Percentiles rank a stretch among this genome's conserved stretches.
These are phyloP conservation scores for Fusarium sp. DNA, from an alignment of 2,329 filamentous ascomycete genomes.

Conservation along the genomic window DNA sequence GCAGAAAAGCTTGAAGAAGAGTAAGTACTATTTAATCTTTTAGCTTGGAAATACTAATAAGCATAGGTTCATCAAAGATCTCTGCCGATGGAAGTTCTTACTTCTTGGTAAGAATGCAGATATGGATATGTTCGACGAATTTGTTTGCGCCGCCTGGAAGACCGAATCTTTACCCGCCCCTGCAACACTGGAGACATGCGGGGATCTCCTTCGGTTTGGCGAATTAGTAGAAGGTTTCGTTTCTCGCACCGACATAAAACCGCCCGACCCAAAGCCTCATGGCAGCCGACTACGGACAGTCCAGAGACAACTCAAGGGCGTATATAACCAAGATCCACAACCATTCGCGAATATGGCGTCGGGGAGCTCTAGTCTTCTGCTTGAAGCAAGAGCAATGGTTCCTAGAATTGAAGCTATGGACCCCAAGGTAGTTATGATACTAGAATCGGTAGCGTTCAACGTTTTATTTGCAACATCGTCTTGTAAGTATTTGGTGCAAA, in stretches of 20 bases:
- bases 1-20: constrained; percentile 18
- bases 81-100: constrained; percentile 46
- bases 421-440: constrained; percentile 31
- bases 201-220: constrained; percentile 36
- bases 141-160: constrained; percentile 44
- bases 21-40: constrained; percentile 5
- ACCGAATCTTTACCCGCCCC: constrained; percentile 5
- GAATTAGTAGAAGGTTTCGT: constrained; percentile 45
- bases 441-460: constrained; percentile 45
- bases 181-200: background rate
- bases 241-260: constrained; percentile 18
- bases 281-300: constrained; percentile 35
- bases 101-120: constrained; percentile 30
- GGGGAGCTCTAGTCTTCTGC: constrained; percentile 1
- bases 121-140: constrained; percentile 42
- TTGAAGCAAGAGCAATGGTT: too few relatives aligned
- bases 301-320: constrained; percentile 34
- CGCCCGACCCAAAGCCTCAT: constrained; percentile 2
- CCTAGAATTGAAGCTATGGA: constrained; percentile 17
- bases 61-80: constrained; percentile 46
- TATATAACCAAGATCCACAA: background rate
- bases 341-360: background rate
- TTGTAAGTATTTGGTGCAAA: constrained; percentile 19
- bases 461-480: constrained; percentile 32
- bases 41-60: constrained; percentile 7